A percentile compares a stretch with the other conserved stretches of the same genome.
Evolutionary conservation across 2,329 filamentous ascomycete genomes (phyloP).

Genomic region (Cladosporium sp.): DNA sequence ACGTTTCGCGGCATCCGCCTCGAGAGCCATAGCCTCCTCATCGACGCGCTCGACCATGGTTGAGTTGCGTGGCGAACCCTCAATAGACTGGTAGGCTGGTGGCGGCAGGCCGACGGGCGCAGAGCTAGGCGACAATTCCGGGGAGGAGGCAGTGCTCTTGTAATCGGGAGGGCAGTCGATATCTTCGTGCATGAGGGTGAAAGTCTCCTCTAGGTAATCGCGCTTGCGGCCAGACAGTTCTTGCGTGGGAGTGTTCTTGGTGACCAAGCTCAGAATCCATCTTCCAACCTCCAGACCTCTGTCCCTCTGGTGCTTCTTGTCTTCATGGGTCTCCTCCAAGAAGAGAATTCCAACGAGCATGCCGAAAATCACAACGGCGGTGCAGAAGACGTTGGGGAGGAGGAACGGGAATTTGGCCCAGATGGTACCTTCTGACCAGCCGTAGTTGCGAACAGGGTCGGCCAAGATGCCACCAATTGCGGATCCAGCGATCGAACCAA

Average conservation of each 20-base stretch:
- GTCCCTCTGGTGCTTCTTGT: constrained; percentile 72
- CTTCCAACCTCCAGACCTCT: constrained; percentile 70
- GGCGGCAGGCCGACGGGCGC: constrained; percentile 25
- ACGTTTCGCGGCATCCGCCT: constrained; percentile 23
- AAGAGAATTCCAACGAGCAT: constrained; percentile 77
- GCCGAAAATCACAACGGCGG: constrained; percentile 68
- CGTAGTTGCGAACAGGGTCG: constrained; percentile 74
- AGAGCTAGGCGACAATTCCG: constrained; percentile 36
- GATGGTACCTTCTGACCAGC: constrained; percentile 53
- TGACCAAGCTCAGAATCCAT: constrained; percentile 50
- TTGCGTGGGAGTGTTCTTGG: constrained; percentile 13
- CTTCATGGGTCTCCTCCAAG: constrained; percentile 87
- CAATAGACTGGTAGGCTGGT: constrained; percentile 30
- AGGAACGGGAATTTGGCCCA: constrained; percentile 88
- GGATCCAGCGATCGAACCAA: constrained; percentile 91
- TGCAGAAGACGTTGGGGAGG: constrained; percentile 86
- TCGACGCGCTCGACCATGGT: constrained; percentile 12
- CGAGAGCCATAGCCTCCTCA: constrained; percentile 19
- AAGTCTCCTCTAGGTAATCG: constrained; percentile 52
- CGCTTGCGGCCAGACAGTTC: constrained; percentile 35
- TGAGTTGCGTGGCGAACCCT: constrained; percentile 25
- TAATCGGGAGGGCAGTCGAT: constrained; percentile 65
- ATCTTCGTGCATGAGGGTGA: constrained; percentile 57
- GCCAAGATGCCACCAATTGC: constrained; percentile 87
- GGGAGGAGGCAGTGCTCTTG: constrained; percentile 53